A percentile compares a stretch with the other conserved stretches of the same genome.
phyloP scores from a whole-genome alignment of 1,284 basidiomycete genomes.

The Rhodotorula sp. region DNA sequence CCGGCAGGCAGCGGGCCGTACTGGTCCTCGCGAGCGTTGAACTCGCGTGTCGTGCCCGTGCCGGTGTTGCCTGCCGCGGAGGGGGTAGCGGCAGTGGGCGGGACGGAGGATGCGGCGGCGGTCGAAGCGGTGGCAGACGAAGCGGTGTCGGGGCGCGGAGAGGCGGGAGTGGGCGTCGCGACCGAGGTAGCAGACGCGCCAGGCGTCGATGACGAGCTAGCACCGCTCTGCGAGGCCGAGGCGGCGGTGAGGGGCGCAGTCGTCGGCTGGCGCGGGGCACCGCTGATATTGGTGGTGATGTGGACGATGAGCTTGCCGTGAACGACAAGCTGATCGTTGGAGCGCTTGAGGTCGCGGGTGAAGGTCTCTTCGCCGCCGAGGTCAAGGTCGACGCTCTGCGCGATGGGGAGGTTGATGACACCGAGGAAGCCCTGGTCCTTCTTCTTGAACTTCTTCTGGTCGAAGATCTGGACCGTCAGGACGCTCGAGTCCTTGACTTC shows the following conservation, averaged over 20 bases:
- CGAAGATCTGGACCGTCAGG: constrained; percentile 91
- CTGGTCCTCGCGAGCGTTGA: constrained; percentile 77
- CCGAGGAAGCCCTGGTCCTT: constrained; percentile 93
- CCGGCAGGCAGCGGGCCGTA: constrained; percentile 77
- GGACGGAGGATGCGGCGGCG: constrained; percentile 19
- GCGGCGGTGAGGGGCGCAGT: constrained; percentile 38
- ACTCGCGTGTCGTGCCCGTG: constrained; percentile 61
- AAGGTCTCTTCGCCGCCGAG: constrained; percentile 84
- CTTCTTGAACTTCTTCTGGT: constrained; percentile 97
- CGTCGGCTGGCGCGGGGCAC: constrained; percentile 48
- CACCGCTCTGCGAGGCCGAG: constrained; percentile 9
- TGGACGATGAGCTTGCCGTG: constrained; percentile 82
- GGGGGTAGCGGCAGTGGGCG: constrained; percentile 55
- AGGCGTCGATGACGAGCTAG: constrained; percentile 18
- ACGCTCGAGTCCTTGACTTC: constrained; percentile 87
- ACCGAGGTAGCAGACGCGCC: constrained; percentile 39
- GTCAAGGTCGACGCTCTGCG: constrained; percentile 85
- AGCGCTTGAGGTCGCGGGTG: constrained; percentile 78
- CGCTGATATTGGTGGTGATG: constrained; percentile 68
- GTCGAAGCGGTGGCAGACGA: constrained; percentile 10
- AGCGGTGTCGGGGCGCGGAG: constrained; percentile 41
- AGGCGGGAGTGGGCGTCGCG: constrained; percentile 8
- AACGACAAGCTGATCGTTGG: constrained; percentile 80
- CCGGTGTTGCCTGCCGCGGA: constrained; percentile 45
- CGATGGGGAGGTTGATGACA: constrained; percentile 86